These are phyloP conservation scores for Psilocybe subaeruginosa DNA, from an alignment of 768 basidiomycete species.

Conservation along the genomic window DNA sequence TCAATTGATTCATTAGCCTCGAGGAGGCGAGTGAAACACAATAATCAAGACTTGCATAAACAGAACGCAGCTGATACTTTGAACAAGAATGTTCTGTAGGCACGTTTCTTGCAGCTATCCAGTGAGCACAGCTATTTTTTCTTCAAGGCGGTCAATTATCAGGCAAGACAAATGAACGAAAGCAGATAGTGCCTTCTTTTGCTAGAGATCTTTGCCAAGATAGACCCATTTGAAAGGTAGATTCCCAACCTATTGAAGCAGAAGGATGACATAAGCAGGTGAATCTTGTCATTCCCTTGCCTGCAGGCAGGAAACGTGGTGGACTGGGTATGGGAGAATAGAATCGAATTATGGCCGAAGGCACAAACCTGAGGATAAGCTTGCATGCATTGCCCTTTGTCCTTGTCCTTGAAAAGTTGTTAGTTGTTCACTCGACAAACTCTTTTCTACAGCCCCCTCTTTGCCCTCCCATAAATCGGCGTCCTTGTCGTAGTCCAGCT, in stretches of 20 bases:
- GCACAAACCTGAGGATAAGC: constrained; percentile 54
- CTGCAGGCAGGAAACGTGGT: constrained; percentile 82
- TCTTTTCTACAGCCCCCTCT: constrained; percentile 37
- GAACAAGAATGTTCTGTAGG: not conserved
- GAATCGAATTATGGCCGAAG: constrained; percentile 45
- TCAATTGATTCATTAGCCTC: constrained; percentile 6
- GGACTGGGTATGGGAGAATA: constrained; percentile 48
- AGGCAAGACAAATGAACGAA: constrained; percentile 6
- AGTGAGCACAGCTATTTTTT: not conserved
- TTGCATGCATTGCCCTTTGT: constrained; percentile 47
- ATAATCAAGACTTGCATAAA: not conserved
- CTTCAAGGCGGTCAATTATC: not conserved
- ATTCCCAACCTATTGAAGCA: constrained; percentile 21
- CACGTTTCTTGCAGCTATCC: not conserved
- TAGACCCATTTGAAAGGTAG: constrained; percentile 26
- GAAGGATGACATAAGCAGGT: constrained; percentile 40
- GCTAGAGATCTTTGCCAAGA: constrained; percentile 22
- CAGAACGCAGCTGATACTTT: constrained; percentile 5
- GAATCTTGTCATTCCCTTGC: constrained; percentile 51
- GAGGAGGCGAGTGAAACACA: constrained; percentile 7
- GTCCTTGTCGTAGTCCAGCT: constrained; percentile 35
- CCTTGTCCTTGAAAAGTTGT: constrained; percentile 56
- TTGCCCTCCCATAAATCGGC: constrained; percentile 32
- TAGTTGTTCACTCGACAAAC: constrained; percentile 46
- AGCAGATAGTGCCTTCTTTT: constrained; percentile 16